Conservation (phyloP, 805 yeast species). For the Tetrapisispora nanseiensis region DNA sequence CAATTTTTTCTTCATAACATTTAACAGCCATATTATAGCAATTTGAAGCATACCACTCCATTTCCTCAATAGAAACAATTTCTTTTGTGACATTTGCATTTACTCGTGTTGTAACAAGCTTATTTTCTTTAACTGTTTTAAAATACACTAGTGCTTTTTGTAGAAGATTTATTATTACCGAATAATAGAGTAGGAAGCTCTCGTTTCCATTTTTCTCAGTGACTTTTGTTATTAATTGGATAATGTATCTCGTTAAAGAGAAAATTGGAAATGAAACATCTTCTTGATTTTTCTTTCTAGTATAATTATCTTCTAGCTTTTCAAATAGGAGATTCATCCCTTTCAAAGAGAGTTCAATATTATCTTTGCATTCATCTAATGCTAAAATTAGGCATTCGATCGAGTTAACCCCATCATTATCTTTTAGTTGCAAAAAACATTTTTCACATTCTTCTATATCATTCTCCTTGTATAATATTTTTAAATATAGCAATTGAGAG, state of each 20-base stretch:
- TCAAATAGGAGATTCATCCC: constrained; percentile 15
- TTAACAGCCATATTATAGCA: constrained; percentile 27
- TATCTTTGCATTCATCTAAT: constrained; percentile 19
- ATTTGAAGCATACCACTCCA: constrained; percentile 34
- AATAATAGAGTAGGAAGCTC: constrained; percentile 1
- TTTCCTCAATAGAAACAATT: constrained; percentile 25
- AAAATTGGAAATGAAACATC: constrained; percentile 18
- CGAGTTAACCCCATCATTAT: constrained; percentile 29
- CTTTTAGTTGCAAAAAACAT: constrained; percentile 28
- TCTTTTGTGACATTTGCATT: constrained; percentile 3
- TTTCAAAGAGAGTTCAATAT: constrained; percentile 3
- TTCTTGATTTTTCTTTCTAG: constrained; percentile 2
- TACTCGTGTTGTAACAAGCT: not conserved
- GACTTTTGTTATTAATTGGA: constrained; percentile 26
- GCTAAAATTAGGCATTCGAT: constrained; percentile 29
- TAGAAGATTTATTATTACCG: constrained; percentile 5
- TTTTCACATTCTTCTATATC: constrained; percentile 12
- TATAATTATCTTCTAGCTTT: constrained; percentile 10
- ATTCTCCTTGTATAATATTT: constrained; percentile 10
- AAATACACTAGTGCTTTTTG: constrained; percentile 8
- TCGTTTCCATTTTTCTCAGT: constrained; percentile 8
- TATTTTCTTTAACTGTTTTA: constrained; percentile 11
- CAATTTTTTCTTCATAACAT: constrained; percentile 13
- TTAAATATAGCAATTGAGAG: constrained; percentile 29
- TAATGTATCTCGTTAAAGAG: constrained; percentile 23